Evolutionary conservation across 441 rosid genomes (phyloP), one percentile per base, ranked within the genome.

Genomic region (Gossypium lobatum): DNA sequence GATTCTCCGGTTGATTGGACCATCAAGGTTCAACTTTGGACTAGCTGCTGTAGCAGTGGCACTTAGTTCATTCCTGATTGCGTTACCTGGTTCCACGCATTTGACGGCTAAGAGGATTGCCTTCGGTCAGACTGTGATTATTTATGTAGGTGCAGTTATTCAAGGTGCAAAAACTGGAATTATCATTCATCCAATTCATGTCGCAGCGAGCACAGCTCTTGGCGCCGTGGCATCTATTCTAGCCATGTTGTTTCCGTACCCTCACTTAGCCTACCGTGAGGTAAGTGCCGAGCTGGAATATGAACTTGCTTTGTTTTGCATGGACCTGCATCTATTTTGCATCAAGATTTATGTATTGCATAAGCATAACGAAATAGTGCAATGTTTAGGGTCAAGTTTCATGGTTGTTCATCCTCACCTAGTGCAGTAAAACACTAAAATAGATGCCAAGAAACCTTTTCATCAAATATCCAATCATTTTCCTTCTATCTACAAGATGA

Each of bases 91-190:
- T 73, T 87, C 88, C 45, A 88, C 88, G 2, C 79, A 83, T 70
- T 58, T 92, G 80, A 46, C 84, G 82, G 79, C 91, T 14, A 91
- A 91, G 80, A 83, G 96, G 76, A 85, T 92, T 66, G 94, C 96
- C 46, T 91, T 88, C 60, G 97, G 97, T 69, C 97, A 92, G 83
- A 80, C 83, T 8, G 94, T 92, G 59, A 86, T 90, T 57, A 83
- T 92, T 60, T 90, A 75, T 42, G 93, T 87, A n/a, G 86, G 86
- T 20, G 73, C 86, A 42, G 90, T 80, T 52, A 78, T 87, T 59
- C 60, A 82, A 39, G 88, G 89, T 10, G 86, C 81, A 39, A 75
- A 81, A 60, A 9, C 85, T 2, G 84, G 77, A 58, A 80, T 75
- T 1, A 18, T 86, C 39, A 86, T 83, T 89, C 88, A 74, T 66